Evolutionary conservation across 768 basidiomycete species (phyloP).

Genomic region (Tulasnella sp.): DNA sequence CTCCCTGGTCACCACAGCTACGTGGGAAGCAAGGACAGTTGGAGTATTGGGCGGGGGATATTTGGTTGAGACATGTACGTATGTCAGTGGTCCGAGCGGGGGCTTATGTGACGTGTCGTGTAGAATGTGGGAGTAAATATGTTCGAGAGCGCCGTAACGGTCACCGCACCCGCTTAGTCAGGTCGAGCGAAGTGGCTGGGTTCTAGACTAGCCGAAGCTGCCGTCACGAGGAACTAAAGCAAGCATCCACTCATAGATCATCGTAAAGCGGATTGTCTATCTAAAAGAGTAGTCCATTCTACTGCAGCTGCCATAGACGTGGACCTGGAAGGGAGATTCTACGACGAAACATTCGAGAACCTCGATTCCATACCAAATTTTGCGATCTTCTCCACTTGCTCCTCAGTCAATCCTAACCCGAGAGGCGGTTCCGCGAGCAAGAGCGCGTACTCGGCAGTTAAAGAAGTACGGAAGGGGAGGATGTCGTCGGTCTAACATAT

Average conservation of each 20-base stretch:
- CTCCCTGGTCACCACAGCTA: no score
- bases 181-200: no score
- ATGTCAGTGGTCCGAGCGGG: no score
- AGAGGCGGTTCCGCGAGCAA: slow-evolving; percentile 59
- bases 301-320: background rate
- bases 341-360: slow-evolving; percentile 20
- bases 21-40: no score
- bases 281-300: background rate
- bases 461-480: slow-evolving; percentile 62
- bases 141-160: no score
- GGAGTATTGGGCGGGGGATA: no score
- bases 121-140: no score
- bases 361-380: slow-evolving; percentile 45
- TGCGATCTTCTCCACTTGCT: slow-evolving; percentile 45
- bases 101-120: no score
- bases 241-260: background rate
- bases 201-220: no score
- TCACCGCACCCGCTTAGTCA: no score
- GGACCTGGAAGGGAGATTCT: background rate
- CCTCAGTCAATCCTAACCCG: slow-evolving; percentile 55
- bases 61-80: no score
- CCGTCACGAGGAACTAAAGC: background rate
- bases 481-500: slow-evolving; percentile 65
- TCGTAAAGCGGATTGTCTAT: background rate
- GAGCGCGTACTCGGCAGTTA: slow-evolving; percentile 68